Conservation (phyloP, 768 basidiomycete species). For the Exsudoporus frostii region DNA sequence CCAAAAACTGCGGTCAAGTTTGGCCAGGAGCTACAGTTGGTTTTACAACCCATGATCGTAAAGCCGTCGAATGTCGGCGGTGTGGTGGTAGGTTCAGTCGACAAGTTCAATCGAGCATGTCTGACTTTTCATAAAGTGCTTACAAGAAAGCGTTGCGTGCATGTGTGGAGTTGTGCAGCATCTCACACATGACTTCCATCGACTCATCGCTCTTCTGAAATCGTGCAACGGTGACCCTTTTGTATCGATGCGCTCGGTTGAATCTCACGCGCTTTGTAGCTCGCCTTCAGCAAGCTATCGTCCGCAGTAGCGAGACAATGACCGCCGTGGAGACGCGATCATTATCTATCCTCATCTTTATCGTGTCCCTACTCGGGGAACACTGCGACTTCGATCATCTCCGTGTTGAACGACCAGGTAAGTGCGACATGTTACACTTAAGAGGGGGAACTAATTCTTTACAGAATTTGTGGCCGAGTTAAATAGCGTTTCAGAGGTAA, state of each 20-base stretch:
- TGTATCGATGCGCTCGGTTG: not conserved
- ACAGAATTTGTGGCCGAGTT: slow-evolving; percentile 57
- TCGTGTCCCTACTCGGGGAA: slow-evolving; percentile 82
- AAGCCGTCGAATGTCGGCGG: slow-evolving; percentile 73
- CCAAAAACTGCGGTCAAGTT: slow-evolving; percentile 89
- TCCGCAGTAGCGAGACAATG: slow-evolving; percentile 40
- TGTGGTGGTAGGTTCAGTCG: slow-evolving; percentile 48
- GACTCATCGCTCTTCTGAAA: slow-evolving; percentile 75
- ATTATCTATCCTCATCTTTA: slow-evolving; percentile 73
- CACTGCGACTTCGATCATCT: slow-evolving; percentile 85
- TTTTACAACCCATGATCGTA: slow-evolving; percentile 88
- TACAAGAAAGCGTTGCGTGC: slow-evolving; percentile 92
- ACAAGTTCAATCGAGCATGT: not conserved
- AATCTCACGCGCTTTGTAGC: slow-evolving; percentile 34
- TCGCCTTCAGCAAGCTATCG: slow-evolving; percentile 61
- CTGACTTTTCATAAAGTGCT: slow-evolving; percentile 45
- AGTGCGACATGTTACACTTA: slow-evolving; percentile 19
- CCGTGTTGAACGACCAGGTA: slow-evolving; percentile 58
- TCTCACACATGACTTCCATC: slow-evolving; percentile 81
- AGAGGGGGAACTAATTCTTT: not conserved
- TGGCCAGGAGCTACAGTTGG: slow-evolving; percentile 76
- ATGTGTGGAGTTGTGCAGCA: slow-evolving; percentile 82
- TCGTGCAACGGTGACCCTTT: slow-evolving; percentile 69
- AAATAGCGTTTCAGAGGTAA: slow-evolving; percentile 54
- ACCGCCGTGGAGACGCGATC: slow-evolving; percentile 49